A percentile compares a stretch with the other conserved stretches of the same genome.
Evolutionary conservation across 2,329 filamentous ascomycete genomes (phyloP).

Genomic region (Hymenoscyphus albidus): DNA sequence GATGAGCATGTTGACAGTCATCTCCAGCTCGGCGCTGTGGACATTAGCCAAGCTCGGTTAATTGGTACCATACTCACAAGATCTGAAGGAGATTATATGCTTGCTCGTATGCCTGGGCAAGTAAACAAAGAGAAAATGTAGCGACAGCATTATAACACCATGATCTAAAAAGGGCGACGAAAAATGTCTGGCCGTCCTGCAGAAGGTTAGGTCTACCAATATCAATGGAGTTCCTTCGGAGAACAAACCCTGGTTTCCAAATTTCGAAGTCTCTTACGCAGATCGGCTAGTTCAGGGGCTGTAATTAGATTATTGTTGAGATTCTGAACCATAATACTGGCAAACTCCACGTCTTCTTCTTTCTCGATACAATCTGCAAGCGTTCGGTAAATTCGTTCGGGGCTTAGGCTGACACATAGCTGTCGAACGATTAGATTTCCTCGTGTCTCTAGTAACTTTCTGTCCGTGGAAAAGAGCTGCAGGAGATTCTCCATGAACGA

Average conservation of each 20-base stretch:
- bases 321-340: constrained; percentile 99
- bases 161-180: constrained; percentile 87
- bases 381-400: constrained; percentile 92
- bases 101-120: constrained; percentile 97
- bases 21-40: constrained; percentile 83
- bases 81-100: constrained; percentile 94
- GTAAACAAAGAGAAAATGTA: constrained; percentile 90
- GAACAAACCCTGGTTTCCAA: constrained; percentile 71
- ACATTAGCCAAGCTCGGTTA: constrained; percentile 28
- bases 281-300: constrained; percentile 85
- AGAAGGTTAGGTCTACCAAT: constrained; percentile 15
- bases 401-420: constrained; percentile 85
- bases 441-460: constrained; percentile 82
- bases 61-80: constrained; percentile 55
- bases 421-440: constrained; percentile 97
- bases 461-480: constrained; percentile 91
- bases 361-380: constrained; percentile 95
- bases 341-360: constrained; percentile 97
- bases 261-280: constrained; percentile 85
- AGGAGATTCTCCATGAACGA: constrained; percentile 98
- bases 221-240: not conserved
- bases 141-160: constrained; percentile 99
- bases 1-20: constrained; percentile 98
- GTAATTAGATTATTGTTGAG: constrained; percentile 99
- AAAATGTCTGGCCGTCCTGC: constrained; percentile 90